A percentile compares a stretch with the other conserved stretches of the same genome.
Conservation (phyloP, 2,329 filamentous ascomycete species). For the Neodidymelliopsis sp. region DNA sequence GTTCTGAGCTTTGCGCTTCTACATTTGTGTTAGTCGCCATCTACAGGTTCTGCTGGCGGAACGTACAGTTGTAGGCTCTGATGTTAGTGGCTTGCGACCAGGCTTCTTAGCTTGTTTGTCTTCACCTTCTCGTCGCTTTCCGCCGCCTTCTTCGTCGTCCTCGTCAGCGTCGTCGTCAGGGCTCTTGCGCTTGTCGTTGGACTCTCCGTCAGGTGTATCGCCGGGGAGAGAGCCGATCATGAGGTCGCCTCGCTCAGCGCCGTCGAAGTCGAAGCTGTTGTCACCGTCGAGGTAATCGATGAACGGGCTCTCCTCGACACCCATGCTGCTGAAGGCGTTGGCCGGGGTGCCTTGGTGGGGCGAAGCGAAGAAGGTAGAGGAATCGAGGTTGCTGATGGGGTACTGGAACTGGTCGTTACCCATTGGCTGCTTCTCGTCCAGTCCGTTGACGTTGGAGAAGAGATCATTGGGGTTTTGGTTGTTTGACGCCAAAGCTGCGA, state of each 20-base stretch:
- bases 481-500: conserved; percentile 58
- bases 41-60: conserved; percentile 6
- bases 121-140: conserved; percentile 81
- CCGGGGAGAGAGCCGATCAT: conserved; percentile 81
- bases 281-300: conserved; percentile 83
- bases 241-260: conserved; percentile 61
- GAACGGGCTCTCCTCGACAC: conserved; percentile 76
- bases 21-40: conserved; percentile 32
- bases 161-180: conserved; percentile 70
- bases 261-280: conserved; percentile 77
- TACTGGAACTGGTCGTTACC: conserved; percentile 42
- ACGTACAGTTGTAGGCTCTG: conserved; percentile 93
- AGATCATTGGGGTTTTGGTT: conserved; percentile 46
- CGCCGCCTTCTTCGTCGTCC: conserved; percentile 68
- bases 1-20: conserved; percentile 90
- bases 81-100: conserved; percentile 92
- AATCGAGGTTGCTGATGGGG: conserved; percentile 43
- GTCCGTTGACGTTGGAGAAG: conserved; percentile 24
- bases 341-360: conserved; percentile 48
- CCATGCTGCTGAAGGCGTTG: conserved; percentile 56
- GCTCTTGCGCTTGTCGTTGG: conserved; percentile 70
- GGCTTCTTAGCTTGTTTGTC: conserved; percentile 94
- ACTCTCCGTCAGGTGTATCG: conserved; percentile 60
- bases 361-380: conserved; percentile 45
- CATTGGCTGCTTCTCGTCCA: conserved; percentile 24